Base-by-base conservation (phyloP, 2,329 filamentous ascomycete genomes). In the Aspergillus flavus region DNA sequence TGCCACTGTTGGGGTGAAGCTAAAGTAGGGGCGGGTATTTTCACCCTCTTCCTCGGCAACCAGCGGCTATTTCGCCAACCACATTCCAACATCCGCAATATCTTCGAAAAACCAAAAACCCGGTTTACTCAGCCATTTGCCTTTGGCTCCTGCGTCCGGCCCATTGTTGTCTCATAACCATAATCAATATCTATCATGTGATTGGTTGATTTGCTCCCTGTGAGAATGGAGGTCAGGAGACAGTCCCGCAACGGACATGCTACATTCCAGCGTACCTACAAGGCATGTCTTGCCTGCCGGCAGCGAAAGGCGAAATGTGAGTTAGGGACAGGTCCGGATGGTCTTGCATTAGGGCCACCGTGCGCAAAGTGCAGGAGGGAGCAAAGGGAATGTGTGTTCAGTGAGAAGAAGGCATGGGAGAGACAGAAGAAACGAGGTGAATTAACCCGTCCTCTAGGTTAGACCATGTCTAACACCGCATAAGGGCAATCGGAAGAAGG, bases 221-320 rank as follows among this genome's bases (percentile, higher is more conserved):
- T 61, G 46, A 64, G 43, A 23, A 72, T 72, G 70, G 70, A 72
- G 54, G 64, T 63, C 21, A 66, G 69, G 57, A 67, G 61, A 23
- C 58, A 57, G 34, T 66, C 65, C 46, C 64, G 66, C 56, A 52
- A 60, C 48, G 56, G 63, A 56, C 61, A 64, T 45, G 54, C 60
- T 57, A 69, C 71, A 58, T 84, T 82, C 70, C 81, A 84, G 72
- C 82, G 83, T 64, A 82, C 83, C 43, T 85, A 85, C 79, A 85
- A 85, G 72, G 83, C 83, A 26, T 85, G 83, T 71, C 80, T 84
- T 62, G 80, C 82, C 62, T 85, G 83, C 68, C 82, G 83, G 57
- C 80, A 83, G 67, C 78, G 82, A 58, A 85, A 85, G 73, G 81
- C 83, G 57, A 84, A 83, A 72, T 85, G 83, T 66, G 82, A 84